phyloP scores from a whole-genome alignment of 768 basidiomycete genomes.

The Suillus occidentalis region DNA sequence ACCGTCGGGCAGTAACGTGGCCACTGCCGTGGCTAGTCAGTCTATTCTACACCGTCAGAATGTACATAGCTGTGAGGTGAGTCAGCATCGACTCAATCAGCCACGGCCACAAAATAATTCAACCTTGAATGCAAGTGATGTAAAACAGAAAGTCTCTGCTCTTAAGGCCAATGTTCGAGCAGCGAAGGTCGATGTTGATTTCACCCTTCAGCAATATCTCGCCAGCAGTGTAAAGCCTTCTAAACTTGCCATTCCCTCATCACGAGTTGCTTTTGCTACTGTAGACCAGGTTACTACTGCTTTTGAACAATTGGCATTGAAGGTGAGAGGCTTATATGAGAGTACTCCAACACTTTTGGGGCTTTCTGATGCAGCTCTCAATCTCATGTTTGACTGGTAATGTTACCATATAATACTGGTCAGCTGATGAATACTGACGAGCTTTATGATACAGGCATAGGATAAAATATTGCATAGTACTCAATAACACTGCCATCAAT shows the following conservation, averaged over 20 bases:
- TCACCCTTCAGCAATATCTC: not conserved
- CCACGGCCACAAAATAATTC: not conserved
- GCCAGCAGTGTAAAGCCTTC: not conserved
- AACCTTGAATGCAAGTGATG: not conserved
- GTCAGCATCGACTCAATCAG: constrained; percentile 7
- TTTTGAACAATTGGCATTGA: not conserved
- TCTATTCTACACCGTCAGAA: not conserved
- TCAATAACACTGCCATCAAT: no score
- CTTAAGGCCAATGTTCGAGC: not conserved
- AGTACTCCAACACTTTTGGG: not conserved
- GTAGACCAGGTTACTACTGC: not conserved
- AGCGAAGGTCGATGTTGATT: constrained; percentile 6
- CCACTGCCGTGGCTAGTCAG: not conserved
- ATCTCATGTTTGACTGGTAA: constrained; percentile 5
- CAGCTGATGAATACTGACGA: not conserved
- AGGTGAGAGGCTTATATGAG: not conserved
- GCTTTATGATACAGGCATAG: not conserved
- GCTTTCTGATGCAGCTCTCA: not conserved
- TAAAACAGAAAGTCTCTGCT: not conserved
- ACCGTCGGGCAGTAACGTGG: not conserved
- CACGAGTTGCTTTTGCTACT: not conserved
- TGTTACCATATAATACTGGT: not conserved
- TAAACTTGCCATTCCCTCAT: not conserved
- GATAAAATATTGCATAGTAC: not conserved
- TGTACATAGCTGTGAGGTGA: not conserved